Evolutionary conservation across 176 grass and related monocot species (phyloP), one percentile per base, ranked within the genome.

Genomic region (Musa beccarii): DNA sequence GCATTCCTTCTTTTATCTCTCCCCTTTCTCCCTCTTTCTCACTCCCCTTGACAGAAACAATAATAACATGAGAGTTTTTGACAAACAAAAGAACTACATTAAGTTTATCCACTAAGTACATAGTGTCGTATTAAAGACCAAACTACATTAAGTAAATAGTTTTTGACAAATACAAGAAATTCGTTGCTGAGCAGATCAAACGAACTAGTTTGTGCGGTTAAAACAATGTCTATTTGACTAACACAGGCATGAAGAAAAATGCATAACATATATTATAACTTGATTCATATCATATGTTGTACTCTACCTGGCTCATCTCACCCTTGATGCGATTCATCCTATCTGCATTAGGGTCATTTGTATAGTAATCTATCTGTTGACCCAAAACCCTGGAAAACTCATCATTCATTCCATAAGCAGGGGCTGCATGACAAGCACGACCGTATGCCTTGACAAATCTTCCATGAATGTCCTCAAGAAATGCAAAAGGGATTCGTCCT

Each of bases 391-490:
- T 92, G 26, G 95, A 99, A 78, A 99, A 99, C 63, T 99, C 95
- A 79, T 99, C 95, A 26, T 99, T 99, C 95, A 99, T 99, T 12
- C 55, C 75, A 74, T 99, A 99, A n/a, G 90, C 95, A 85, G 88
- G 90, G 11, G 88, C 83, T 1, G 88, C 92, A 64, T 94, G 83
- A 16, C 90, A 92, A 73, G 91, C 83, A 64, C 95, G 86, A 43
- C 91, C 91, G 81, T 94, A 99, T 66, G 88, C 81, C 82, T 99
- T 99, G 5, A 94, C 82, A 79, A 99, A 99, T 70, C 86, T 92
- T 54, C 95, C 90, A 75, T 99, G 95, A 57, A 99, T 86, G 75
- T 99, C 95, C 76, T 94, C 95, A 56, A 99, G 83, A 72, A 99
- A 99, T 11, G 95, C 86, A 78, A 99, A 99, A 50, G 95, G 91